Evolutionary conservation across 1,139 yeast genomes (phyloP).

Genomic region (Geotrichum reessii): DNA sequence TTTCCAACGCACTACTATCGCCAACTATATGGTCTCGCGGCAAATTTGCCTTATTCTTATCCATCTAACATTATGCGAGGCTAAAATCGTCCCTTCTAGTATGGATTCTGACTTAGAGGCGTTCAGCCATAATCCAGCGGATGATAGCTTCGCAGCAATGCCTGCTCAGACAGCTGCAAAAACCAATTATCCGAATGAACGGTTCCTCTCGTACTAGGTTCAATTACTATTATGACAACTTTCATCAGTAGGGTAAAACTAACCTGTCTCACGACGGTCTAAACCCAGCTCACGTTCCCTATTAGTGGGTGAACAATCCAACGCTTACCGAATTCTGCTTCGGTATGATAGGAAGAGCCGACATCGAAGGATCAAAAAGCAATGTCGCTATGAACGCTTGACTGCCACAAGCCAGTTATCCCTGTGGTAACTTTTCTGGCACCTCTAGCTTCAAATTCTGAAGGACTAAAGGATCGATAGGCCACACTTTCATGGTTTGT

Average conservation of each 20-base stretch:
- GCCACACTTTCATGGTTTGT: conserved; percentile 38
- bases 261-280: conserved; percentile 42
- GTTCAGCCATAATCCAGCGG: conserved; percentile 44
- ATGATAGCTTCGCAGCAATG: conserved; percentile 43
- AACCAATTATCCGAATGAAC: conserved; percentile 41
- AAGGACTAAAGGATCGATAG: conserved; percentile 35
- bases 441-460: conserved; percentile 39
- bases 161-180: conserved; percentile 42
- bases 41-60: conserved; percentile 37
- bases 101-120: conserved; percentile 44
- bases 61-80: conserved; percentile 36
- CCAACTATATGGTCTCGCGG: conserved; percentile 31
- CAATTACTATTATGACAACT: conserved; percentile 39
- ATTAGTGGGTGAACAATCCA: conserved; percentile 43
- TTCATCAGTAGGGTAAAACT: conserved; percentile 39
- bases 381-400: conserved; percentile 41
- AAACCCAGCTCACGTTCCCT: conserved; percentile 45
- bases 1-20: conserved; percentile 13
- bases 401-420: conserved; percentile 39
- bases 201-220: conserved; percentile 41
- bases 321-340: conserved; percentile 37
- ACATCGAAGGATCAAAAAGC: conserved; percentile 42
- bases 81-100: conserved; percentile 40
- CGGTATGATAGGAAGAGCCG: conserved; percentile 42
- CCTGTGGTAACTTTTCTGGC: conserved; percentile 39